A percentile compares a stretch with the other conserved stretches of the same genome.
Conservation (phyloP, 768 basidiomycete species). For the Lanmaoa pseudosensibilis region DNA sequence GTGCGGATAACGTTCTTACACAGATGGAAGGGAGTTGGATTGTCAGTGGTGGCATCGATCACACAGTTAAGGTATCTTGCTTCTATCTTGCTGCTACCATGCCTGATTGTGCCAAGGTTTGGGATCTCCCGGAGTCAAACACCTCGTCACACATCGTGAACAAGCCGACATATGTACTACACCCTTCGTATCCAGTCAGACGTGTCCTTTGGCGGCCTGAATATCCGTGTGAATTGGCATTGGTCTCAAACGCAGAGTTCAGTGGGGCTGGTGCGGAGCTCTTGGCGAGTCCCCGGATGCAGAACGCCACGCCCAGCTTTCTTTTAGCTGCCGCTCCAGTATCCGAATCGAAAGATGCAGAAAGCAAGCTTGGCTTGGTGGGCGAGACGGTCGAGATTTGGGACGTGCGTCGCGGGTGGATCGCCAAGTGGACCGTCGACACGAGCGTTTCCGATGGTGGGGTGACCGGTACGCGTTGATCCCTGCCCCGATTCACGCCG, state of each 20-base stretch:
- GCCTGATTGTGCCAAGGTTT: constrained; percentile 47
- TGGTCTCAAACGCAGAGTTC: constrained; percentile 66
- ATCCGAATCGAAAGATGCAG: constrained; percentile 17
- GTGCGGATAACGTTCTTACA: constrained; percentile 12
- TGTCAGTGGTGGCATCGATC: constrained; percentile 76
- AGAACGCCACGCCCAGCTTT: constrained; percentile 22
- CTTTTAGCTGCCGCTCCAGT: constrained; percentile 9
- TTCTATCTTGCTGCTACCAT: background rate
- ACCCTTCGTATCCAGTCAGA: constrained; percentile 73
- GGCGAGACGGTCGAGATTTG: constrained; percentile 79
- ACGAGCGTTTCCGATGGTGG: constrained; percentile 68
- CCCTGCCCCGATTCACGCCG: background rate
- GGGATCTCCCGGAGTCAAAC: constrained; percentile 53
- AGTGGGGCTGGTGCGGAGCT: constrained; percentile 32
- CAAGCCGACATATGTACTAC: constrained; percentile 68
- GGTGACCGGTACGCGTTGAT: constrained; percentile 58
- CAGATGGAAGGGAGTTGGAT: constrained; percentile 61
- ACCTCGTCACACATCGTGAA: constrained; percentile 55
- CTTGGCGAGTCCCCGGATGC: constrained; percentile 32
- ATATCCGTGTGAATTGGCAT: constrained; percentile 71
- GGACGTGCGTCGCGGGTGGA: constrained; percentile 80
- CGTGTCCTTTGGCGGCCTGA: constrained; percentile 75
- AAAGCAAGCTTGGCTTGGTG: constrained; percentile 11
- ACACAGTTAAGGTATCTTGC: constrained; percentile 64
- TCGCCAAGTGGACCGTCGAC: constrained; percentile 79